Conservation (phyloP, 345 rosid species). For the Lepidium sativum region DNA sequence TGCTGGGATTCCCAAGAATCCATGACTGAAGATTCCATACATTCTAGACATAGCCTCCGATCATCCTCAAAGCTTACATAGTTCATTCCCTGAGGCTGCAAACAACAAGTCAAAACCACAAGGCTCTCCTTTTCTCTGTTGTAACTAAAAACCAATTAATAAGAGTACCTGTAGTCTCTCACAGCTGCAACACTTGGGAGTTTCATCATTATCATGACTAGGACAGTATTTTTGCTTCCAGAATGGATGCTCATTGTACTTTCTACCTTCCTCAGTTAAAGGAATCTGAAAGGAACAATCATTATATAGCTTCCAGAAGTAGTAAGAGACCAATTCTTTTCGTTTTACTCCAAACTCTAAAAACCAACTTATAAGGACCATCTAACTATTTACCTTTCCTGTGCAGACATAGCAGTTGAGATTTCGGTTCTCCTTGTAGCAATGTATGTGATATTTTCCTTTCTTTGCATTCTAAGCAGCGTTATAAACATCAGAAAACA, state of each 20-base stretch:
- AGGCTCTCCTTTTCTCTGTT: not conserved
- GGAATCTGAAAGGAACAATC: conserved; percentile 37
- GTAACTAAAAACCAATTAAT: not conserved
- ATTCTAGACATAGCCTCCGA: conserved; percentile 62
- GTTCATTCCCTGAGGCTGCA: conserved; percentile 40
- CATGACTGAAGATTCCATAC: conserved; percentile 73
- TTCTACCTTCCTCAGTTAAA: conserved; percentile 45
- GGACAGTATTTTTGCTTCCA: conserved; percentile 69
- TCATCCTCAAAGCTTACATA: conserved; percentile 55
- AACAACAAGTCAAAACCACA: not conserved
- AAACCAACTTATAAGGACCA: not conserved
- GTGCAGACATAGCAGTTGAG: conserved; percentile 17
- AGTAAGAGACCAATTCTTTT: not conserved
- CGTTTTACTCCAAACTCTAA: not conserved
- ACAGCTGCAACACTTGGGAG: conserved; percentile 47
- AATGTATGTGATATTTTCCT: not conserved
- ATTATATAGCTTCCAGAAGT: conserved; percentile 4
- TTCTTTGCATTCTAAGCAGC: not conserved
- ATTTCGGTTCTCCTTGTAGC: not conserved
- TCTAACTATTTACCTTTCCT: not conserved
- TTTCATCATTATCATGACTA: conserved; percentile 61
- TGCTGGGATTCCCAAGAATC: conserved; percentile 64
- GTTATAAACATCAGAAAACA: not conserved
- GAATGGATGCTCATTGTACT: conserved; percentile 39
- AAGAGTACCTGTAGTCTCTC: conserved; percentile 9